Conservation (phyloP, 768 basidiomycete species). For the Boletus insuetus region DNA sequence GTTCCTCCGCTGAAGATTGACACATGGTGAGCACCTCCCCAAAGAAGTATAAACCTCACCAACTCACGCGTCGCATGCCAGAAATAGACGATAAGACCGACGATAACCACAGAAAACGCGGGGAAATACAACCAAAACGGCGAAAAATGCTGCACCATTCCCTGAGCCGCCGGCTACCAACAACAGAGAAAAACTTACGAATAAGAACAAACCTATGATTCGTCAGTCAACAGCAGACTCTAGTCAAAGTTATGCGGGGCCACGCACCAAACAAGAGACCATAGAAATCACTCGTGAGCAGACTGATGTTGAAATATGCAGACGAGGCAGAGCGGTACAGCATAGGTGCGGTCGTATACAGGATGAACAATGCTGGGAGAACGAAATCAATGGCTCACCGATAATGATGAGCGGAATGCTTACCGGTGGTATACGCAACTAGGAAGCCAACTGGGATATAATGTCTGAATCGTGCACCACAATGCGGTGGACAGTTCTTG, state of each 20-base stretch:
- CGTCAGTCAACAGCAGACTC: slow-evolving; percentile 4
- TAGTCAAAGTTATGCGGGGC: neutral
- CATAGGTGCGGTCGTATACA: slow-evolving; percentile 85
- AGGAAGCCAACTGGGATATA: slow-evolving; percentile 46
- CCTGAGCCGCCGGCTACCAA: neutral
- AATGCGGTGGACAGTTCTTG: slow-evolving; percentile 32
- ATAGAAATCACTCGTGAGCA: slow-evolving; percentile 88
- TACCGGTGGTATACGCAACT: slow-evolving; percentile 48
- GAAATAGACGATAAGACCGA: slow-evolving; percentile 80
- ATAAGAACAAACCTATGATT: slow-evolving; percentile 47
- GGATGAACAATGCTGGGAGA: slow-evolving; percentile 66
- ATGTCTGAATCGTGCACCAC: neutral
- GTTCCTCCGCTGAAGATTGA: slow-evolving; percentile 58
- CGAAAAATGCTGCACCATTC: slow-evolving; percentile 56
- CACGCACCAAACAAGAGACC: slow-evolving; percentile 68
- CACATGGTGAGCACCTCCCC: slow-evolving; percentile 5
- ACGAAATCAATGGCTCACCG: neutral
- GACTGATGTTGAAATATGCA: slow-evolving; percentile 79
- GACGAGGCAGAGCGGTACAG: slow-evolving; percentile 85
- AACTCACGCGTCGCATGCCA: slow-evolving; percentile 80
- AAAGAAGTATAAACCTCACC: neutral
- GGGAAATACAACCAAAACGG: slow-evolving; percentile 92
- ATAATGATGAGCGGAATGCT: neutral
- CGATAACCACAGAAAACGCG: slow-evolving; percentile 66
- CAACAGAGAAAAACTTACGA: slow-evolving; percentile 35